Percentiles rank a stretch among this genome's conserved stretches.
Evolutionary conservation across 306 rosid genomes (phyloP).

Genomic region (Ceratonia siliqua): DNA sequence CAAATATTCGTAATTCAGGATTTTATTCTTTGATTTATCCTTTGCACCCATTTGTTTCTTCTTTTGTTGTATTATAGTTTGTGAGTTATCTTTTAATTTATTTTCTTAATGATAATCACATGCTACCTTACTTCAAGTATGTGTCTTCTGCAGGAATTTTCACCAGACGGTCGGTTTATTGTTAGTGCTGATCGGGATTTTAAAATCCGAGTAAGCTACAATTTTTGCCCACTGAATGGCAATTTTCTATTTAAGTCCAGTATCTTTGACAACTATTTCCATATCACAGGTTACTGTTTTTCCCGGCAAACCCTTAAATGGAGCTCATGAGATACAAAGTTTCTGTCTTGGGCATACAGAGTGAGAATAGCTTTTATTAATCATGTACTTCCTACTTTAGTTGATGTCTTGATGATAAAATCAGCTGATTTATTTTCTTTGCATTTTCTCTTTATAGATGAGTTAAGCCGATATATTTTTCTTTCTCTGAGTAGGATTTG

Average conservation of each 20-base stretch:
- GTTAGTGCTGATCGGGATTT: constrained; percentile 91
- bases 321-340: constrained; percentile 88
- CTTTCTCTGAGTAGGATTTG: no score
- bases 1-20: neutral
- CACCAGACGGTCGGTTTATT: constrained; percentile 70
- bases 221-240: neutral
- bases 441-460: no score
- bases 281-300: constrained; percentile 65
- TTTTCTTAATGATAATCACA: constrained; percentile 13
- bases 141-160: constrained; percentile 66
- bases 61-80: neutral
- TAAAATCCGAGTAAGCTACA: constrained; percentile 77
- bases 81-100: neutral
- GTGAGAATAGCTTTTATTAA: constrained; percentile 48
- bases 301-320: constrained; percentile 68
- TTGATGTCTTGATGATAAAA: neutral
- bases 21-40: neutral
- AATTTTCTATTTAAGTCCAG: neutral
- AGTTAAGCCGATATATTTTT: no score
- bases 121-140: neutral
- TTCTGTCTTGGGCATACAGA: constrained; percentile 94
- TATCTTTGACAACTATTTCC: constrained; percentile 4
- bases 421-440: constrained; percentile 47
- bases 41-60: neutral
- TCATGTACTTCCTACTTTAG: neutral